phyloP scores from a whole-genome alignment of 345 rosid genomes.

The Salix arbutifolia region DNA sequence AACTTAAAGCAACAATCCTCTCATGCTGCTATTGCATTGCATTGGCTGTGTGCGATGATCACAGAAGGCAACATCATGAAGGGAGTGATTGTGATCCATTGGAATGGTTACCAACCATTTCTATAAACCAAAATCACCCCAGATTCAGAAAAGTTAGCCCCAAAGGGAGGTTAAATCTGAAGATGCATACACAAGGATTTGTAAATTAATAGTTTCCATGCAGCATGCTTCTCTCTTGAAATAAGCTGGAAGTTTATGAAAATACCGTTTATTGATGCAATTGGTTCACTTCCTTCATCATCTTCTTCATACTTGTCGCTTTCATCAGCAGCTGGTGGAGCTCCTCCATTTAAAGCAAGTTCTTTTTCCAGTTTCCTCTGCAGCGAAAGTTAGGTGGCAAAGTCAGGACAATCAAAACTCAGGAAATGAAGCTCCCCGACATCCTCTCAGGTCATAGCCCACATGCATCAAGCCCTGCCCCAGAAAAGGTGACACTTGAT shows the following conservation, averaged over 20 bases:
- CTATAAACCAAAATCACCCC: background rate
- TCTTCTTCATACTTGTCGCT: constrained; percentile 29
- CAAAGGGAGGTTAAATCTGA: background rate
- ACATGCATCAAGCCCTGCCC: background rate
- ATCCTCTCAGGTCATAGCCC: background rate
- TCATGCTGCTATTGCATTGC: background rate
- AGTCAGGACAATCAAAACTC: background rate
- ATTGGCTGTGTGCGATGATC: background rate
- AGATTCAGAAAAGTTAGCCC: background rate
- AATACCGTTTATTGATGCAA: constrained; percentile 45
- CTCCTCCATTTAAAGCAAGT: constrained; percentile 39
- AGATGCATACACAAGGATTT: background rate
- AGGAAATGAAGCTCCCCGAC: background rate
- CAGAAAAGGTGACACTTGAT: background rate
- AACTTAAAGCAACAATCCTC: background rate
- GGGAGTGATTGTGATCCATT: background rate
- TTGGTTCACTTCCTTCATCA: constrained; percentile 38
- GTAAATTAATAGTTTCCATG: background rate
- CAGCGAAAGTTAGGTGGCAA: constrained; percentile 7
- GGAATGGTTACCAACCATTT: background rate
- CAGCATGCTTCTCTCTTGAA: background rate
- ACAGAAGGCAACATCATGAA: background rate
- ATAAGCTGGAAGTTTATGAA: constrained; percentile 11
- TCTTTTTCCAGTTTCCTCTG: constrained; percentile 80
- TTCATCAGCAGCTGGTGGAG: constrained; percentile 34